phyloP scores from a whole-genome alignment of 2,329 filamentous ascomycete genomes.

The Colletotrichum sp. region DNA sequence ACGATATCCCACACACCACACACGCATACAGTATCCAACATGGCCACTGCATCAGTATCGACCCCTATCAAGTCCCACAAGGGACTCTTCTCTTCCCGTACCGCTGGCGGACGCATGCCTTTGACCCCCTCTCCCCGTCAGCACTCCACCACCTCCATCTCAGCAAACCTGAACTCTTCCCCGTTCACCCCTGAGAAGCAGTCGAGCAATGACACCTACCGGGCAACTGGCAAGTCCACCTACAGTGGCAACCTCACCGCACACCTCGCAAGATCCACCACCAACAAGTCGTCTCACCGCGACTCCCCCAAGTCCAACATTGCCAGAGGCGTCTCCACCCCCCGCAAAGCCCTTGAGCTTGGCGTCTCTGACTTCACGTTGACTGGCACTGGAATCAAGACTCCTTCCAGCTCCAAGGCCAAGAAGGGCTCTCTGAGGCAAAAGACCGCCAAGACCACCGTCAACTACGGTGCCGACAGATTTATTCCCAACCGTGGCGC shows the following conservation, averaged over 20 bases:
- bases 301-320: constrained; percentile 98
- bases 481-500: constrained; percentile 95
- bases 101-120: constrained; percentile 93
- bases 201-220: constrained; percentile 51
- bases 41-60: constrained; percentile 82
- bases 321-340: constrained; percentile 74
- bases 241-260: constrained; percentile 81
- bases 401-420: constrained; percentile 61
- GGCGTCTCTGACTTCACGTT: constrained; percentile 93
- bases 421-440: constrained; percentile 58
- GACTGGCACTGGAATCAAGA: constrained; percentile 79
- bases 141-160: constrained; percentile 51
- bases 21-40: constrained; percentile 50
- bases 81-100: constrained; percentile 89
- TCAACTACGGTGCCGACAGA: constrained; percentile 83
- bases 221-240: constrained; percentile 70
- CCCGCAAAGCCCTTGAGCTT: constrained; percentile 83
- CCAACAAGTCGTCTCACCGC: constrained; percentile 70
- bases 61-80: constrained; percentile 95
- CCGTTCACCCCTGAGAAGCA: constrained; percentile 77
- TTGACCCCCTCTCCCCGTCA: constrained; percentile 89
- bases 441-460: constrained; percentile 74
- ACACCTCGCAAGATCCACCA: constrained; percentile 74
- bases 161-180: constrained; percentile 66
- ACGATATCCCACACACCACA: constrained; percentile 26